These are phyloP conservation scores for Leishmania arabica DNA, from an alignment of 208 protist species.

Conservation along the genomic window DNA sequence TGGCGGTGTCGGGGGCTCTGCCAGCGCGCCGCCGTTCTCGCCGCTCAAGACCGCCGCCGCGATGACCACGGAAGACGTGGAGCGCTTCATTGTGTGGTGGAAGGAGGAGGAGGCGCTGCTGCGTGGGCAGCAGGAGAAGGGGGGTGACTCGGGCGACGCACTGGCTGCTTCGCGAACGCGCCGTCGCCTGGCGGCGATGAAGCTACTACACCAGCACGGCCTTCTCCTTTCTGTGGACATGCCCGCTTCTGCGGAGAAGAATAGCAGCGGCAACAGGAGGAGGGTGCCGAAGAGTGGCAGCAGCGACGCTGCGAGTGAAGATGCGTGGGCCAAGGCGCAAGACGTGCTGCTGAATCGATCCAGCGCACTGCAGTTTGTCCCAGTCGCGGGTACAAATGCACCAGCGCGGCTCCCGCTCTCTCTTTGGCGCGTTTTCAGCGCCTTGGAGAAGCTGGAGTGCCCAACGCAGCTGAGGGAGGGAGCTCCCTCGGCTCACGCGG, in stretches of 20 bases:
- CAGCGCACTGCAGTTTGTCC: slow-evolving; percentile 17
- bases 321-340: slow-evolving; percentile 14
- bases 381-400: background rate
- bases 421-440: slow-evolving; percentile 66
- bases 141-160: background rate
- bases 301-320: background rate
- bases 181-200: slow-evolving; percentile 19
- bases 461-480: slow-evolving; percentile 8
- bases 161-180: slow-evolving; percentile 19
- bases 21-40: slow-evolving; percentile 3
- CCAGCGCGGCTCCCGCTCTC: slow-evolving; percentile 31
- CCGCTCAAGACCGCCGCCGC: background rate
- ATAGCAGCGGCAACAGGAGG: background rate
- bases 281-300: background rate
- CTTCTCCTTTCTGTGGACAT: slow-evolving; percentile 9
- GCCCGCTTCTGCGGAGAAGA: background rate
- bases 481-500: background rate
- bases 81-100: slow-evolving; percentile 42
- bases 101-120: slow-evolving; percentile 35
- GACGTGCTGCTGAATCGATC: slow-evolving; percentile 10
- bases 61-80: slow-evolving; percentile 33
- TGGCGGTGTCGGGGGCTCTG: background rate
- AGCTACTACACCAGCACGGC: slow-evolving; percentile 21
- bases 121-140: slow-evolving; percentile 1
- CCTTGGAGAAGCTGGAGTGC: slow-evolving; percentile 51